Conservation (phyloP, 768 basidiomycete species). For the Ramaria rubella region DNA sequence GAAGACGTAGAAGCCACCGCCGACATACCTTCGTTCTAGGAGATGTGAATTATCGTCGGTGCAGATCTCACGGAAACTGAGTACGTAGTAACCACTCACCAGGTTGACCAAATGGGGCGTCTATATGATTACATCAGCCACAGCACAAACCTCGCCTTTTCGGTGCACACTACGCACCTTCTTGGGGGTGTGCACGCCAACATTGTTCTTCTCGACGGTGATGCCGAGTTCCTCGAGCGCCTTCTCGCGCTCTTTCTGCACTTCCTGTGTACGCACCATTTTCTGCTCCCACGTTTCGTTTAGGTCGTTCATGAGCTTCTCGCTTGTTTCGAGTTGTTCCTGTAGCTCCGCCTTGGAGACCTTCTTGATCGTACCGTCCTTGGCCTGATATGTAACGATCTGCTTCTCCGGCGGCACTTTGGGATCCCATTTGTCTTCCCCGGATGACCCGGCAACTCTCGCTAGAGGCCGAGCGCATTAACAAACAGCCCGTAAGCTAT, state of each 20-base stretch:
- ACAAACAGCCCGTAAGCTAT: conserved; percentile 9
- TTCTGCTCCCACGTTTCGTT: conserved; percentile 98
- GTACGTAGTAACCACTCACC: conserved; percentile 42
- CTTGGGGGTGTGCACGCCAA: conserved; percentile 98
- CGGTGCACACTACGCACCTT: conserved; percentile 40
- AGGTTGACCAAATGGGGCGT: conserved; percentile 93
- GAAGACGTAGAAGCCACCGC: background rate
- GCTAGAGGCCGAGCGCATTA: conserved; percentile 34
- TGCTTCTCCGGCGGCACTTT: conserved; percentile 89
- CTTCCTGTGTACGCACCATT: conserved; percentile 82
- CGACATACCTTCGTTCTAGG: conserved; percentile 2
- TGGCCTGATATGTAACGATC: conserved; percentile 89
- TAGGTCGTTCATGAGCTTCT: conserved; percentile 89
- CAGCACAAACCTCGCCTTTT: background rate
- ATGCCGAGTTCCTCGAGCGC: conserved; percentile 97
- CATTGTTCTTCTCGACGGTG: conserved; percentile 91
- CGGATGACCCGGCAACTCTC: conserved; percentile 61
- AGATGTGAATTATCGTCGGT: background rate
- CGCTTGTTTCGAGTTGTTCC: conserved; percentile 92
- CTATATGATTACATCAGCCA: conserved; percentile 31
- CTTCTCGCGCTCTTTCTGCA: conserved; percentile 95
- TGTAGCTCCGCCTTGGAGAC: conserved; percentile 97
- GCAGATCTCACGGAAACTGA: background rate
- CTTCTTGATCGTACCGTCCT: conserved; percentile 89
- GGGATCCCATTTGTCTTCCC: conserved; percentile 79